Percentiles rank a stretch among this genome's conserved stretches.
phyloP scores from a whole-genome alignment of 495 filamentous ascomycete genomes.

The Durotheca rogersii region DNA sequence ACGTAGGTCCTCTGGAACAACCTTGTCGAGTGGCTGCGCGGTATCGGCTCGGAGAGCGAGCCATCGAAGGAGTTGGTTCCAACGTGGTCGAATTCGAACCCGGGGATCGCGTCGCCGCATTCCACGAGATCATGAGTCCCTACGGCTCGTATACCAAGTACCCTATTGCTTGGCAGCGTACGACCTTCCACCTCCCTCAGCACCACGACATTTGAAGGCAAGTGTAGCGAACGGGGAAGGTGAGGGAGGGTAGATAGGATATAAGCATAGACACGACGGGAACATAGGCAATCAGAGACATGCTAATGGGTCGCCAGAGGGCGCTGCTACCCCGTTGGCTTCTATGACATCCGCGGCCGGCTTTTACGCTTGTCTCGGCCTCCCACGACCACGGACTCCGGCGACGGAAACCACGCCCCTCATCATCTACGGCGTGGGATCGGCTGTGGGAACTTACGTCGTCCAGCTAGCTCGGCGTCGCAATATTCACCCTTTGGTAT shows the following conservation, averaged over 20 bases:
- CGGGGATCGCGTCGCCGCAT: constrained; percentile 70
- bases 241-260: neutral
- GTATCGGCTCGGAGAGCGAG: too few relatives aligned
- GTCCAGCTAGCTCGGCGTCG: constrained; percentile 65
- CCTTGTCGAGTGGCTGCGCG: too few relatives aligned
- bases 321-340: constrained; percentile 69
- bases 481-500: constrained; percentile 74
- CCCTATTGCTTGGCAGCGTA: constrained; percentile 61
- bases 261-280: too few relatives aligned
- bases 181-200: constrained; percentile 68
- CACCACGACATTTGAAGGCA: constrained; percentile 68
- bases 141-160: constrained; percentile 71
- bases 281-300: neutral
- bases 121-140: constrained; percentile 58
- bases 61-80: constrained; percentile 60
- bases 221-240: neutral
- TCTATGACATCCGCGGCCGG: constrained; percentile 72
- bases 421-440: constrained; percentile 56
- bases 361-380: constrained; percentile 56
- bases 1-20: too few relatives aligned
- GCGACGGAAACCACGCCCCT: constrained; percentile 50
- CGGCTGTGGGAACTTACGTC: constrained; percentile 67
- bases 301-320: constrained; percentile 49
- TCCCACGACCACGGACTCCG: constrained; percentile 66
- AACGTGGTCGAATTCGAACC: constrained; percentile 62